Conservation (phyloP, 306 rosid species). For the Vigna angularis region DNA sequence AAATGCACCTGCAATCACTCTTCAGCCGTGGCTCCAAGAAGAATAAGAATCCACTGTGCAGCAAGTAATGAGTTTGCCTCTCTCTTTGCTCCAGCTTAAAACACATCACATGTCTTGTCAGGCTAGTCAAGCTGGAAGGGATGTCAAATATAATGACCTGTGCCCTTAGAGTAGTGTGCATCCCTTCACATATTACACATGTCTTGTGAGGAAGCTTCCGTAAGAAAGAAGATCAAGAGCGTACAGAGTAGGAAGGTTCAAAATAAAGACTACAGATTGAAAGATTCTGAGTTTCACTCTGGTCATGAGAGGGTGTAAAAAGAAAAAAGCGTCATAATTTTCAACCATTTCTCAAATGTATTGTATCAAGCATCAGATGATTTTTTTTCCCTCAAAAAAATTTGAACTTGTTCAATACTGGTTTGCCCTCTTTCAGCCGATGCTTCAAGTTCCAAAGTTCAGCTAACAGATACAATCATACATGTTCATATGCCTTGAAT, state of each 20-base stretch:
- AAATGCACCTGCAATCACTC: conserved; percentile 32
- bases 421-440: conserved; percentile 12
- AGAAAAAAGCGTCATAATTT: conserved; percentile 13
- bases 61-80: conserved; percentile 26
- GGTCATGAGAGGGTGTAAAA: conserved; percentile 16
- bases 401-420: neutral
- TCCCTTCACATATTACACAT: conserved; percentile 45
- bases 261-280: conserved; percentile 1
- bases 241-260: neutral
- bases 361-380: conserved; percentile 1
- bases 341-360: neutral
- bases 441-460: neutral
- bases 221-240: conserved; percentile 11
- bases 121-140: conserved; percentile 36
- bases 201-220: conserved; percentile 11
- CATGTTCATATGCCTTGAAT: conserved; percentile 18
- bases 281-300: conserved; percentile 12
- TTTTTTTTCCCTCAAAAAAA: neutral
- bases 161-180: conserved; percentile 27
- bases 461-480: conserved; percentile 15
- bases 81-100: conserved; percentile 40
- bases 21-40: conserved; percentile 14
- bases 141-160: conserved; percentile 24
- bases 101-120: conserved; percentile 21
- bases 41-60: conserved; percentile 30